Evolutionary conservation across 495 filamentous ascomycete genomes (phyloP).

Genomic region (Podospora sp.): DNA sequence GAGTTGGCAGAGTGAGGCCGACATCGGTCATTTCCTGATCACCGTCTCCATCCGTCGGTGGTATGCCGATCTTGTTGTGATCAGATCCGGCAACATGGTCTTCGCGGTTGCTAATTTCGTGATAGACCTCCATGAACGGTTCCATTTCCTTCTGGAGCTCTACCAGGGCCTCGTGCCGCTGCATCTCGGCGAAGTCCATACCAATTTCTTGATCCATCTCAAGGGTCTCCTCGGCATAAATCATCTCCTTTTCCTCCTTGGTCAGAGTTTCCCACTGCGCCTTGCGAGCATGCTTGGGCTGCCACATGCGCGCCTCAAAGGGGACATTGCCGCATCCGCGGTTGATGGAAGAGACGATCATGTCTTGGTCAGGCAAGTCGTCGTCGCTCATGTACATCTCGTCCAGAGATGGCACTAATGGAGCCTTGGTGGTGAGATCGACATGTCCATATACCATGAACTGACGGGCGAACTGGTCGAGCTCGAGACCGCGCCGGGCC

Average conservation of each 20-base stretch:
- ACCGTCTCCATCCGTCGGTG: neutral
- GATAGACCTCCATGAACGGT: neutral
- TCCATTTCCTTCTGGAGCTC: neutral
- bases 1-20: neutral
- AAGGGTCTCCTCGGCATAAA: conserved; percentile 28
- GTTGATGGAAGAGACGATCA: conserved; percentile 12
- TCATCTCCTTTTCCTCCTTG: conserved; percentile 28
- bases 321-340: conserved; percentile 38
- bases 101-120: neutral
- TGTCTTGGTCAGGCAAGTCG: conserved; percentile 25
- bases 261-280: conserved; percentile 36
- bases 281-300: conserved; percentile 39
- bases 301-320: conserved; percentile 36
- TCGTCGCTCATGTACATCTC: conserved; percentile 53
- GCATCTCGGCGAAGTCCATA: neutral
- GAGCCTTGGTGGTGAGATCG: conserved; percentile 44
- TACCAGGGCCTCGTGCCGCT: neutral
- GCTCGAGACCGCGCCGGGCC: conserved; percentile 45
- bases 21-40: neutral
- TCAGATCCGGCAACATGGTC: neutral
- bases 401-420: conserved; percentile 40
- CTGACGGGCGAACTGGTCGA: conserved; percentile 48
- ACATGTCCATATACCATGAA: conserved; percentile 62
- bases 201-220: conserved; percentile 11
- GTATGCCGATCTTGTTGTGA: neutral